Conservation (phyloP, 768 basidiomycete genomes). For the Tylopilus plumbeoviolaceoides region DNA sequence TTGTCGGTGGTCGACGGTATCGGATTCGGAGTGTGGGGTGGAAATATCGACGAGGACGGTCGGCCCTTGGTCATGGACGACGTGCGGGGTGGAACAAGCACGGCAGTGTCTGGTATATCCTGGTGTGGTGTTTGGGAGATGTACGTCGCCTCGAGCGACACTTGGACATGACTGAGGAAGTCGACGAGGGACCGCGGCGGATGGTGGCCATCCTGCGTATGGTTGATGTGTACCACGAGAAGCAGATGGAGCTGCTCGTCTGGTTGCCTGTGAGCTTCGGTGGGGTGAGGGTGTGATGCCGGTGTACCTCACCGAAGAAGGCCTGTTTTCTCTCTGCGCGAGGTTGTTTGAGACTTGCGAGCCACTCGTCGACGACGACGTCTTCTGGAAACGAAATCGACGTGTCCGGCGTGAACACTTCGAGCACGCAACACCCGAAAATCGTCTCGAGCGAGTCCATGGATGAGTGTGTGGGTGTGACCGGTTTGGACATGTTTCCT, state of each 20-base stretch:
- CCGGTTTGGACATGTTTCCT: conserved; percentile 31
- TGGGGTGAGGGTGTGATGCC: conserved; percentile 5
- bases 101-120: conserved; percentile 34
- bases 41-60: conserved; percentile 60
- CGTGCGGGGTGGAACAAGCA: conserved; percentile 52
- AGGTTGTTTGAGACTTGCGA: conserved; percentile 40
- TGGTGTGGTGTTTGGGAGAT: conserved; percentile 47
- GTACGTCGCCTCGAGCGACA: conserved; percentile 80
- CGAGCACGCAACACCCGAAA: conserved; percentile 55
- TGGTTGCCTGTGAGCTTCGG: conserved; percentile 28
- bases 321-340: conserved; percentile 56
- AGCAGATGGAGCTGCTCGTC: conserved; percentile 55
- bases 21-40: conserved; percentile 82
- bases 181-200: conserved; percentile 44
- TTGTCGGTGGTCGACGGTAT: conserved; percentile 70
- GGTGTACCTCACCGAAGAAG: conserved; percentile 64
- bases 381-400: conserved; percentile 57
- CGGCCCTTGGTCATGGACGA: conserved; percentile 40
- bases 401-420: conserved; percentile 62
- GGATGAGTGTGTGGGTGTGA: no score
- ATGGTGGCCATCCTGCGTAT: conserved; percentile 19
- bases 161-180: conserved; percentile 66
- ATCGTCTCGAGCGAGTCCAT: conserved; percentile 55
- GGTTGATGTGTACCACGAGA: conserved; percentile 35
- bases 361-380: conserved; percentile 49